Conservation (phyloP, 2,329 filamentous ascomycete genomes). For the Nectriaceae sp. region DNA sequence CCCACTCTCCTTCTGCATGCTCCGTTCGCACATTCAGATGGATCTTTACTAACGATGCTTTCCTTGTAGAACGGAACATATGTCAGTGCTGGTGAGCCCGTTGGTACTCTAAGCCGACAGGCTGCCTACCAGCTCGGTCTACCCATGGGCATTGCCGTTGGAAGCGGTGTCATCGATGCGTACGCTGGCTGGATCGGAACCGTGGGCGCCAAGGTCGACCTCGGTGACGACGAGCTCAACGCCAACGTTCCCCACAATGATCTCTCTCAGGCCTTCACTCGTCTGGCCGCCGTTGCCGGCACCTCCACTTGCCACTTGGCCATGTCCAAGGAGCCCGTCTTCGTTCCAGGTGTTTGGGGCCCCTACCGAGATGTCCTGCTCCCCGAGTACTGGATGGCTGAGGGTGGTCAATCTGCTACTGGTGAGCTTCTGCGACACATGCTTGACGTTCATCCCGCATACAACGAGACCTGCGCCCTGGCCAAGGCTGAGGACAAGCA, state of each 20-base stretch:
- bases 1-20: constrained; percentile 10
- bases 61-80: constrained; percentile 79
- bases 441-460: constrained; percentile 91
- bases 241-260: constrained; percentile 74
- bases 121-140: constrained; percentile 84
- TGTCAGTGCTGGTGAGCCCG: constrained; percentile 86
- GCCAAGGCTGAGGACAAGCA: constrained; percentile 82
- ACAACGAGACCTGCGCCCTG: constrained; percentile 75
- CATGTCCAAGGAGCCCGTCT: constrained; percentile 91
- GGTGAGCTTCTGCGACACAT: constrained; percentile 94
- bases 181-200: constrained; percentile 99
- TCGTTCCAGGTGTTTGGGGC: constrained; percentile 95
- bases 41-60: constrained; percentile 3
- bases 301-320: constrained; percentile 97
- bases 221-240: constrained; percentile 67
- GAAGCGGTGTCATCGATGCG: constrained; percentile 95
- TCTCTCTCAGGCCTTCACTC: constrained; percentile 87
- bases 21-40: not conserved
- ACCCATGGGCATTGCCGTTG: constrained; percentile 84
- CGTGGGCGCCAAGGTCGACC: constrained; percentile 91
- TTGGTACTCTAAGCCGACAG: constrained; percentile 81
- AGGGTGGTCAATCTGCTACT: constrained; percentile 94
- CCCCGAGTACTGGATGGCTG: constrained; percentile 93
- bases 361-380: constrained; percentile 94
- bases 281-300: constrained; percentile 90